Base-by-base conservation (phyloP, 371 early-diverging fungal genomes). In the Mucor saturninus region DNA sequence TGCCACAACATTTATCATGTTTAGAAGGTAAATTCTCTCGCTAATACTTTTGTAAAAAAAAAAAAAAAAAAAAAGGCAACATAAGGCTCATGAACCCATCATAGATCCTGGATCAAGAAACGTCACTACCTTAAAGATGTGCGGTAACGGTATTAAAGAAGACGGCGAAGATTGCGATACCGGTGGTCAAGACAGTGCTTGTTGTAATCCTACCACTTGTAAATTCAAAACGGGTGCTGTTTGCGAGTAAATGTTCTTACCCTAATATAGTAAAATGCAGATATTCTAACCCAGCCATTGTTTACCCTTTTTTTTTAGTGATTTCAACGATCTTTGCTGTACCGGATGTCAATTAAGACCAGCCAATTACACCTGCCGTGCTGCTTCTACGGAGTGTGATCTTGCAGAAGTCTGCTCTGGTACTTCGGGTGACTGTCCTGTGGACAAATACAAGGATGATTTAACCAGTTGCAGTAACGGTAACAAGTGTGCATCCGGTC, bases 111-210 rank as follows among this genome's bases (percentile, higher is more conserved):
- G 86, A 14, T 64, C 84, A 51, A 84, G 69, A 66, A 67, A 39
- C 70, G 79, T 56, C 1, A 71, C 67, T 28, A 81, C 64, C 15
- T 38, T 76, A 29, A 86, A 89, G 30, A 92, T 95, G 79, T 98
- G 98, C 68, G 98, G 98, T 45, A 97, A 98, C 73, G 97, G 98
- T 6, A 89, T 98, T 57, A 86, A 87, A 58, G 98, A 98, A 73
- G 71, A 68, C 0, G 91, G 91, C 52, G 98, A 98, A 77, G 92
- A 98, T 50, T 98, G 98, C 76, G 98, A 98, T 73, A 93, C 96
- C 63, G 96, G 95, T 11, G 86, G 88, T 11, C 56, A 75, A 30
- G 86, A 81, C 14, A 88, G 83, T 52, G 81, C 83, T 11, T 97
- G 98, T 78, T 98, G 98, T 72, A 86, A 92, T 69, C 78, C 85